phyloP scores from a whole-genome alignment of 441 rosid genomes.

The Populus tomentosa region DNA sequence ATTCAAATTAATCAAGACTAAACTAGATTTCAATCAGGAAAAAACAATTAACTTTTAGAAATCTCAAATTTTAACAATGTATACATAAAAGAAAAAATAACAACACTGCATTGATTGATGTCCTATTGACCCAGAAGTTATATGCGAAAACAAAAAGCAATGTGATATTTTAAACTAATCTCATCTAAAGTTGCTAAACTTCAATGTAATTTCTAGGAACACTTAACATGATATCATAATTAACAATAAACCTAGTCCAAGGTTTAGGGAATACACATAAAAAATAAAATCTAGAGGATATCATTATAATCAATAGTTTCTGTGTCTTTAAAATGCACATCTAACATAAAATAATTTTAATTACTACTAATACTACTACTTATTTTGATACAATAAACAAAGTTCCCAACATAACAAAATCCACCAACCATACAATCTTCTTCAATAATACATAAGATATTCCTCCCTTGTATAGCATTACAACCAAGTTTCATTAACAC shows the following conservation, averaged over 20 bases:
- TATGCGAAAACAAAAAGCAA: not conserved
- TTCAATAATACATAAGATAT: conserved; percentile 23
- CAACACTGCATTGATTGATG: too few relatives aligned
- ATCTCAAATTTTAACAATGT: too few relatives aligned
- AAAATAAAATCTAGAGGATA: conserved; percentile 34
- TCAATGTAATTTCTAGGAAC: not conserved
- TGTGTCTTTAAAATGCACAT: conserved; percentile 43
- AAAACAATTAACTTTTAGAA: too few relatives aligned
- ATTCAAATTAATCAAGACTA: too few relatives aligned
- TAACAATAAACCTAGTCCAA: not conserved
- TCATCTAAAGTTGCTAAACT: not conserved
- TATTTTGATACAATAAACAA: conserved; percentile 29
- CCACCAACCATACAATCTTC: conserved; percentile 42
- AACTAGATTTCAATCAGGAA: too few relatives aligned
- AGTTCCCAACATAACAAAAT: conserved; percentile 30
- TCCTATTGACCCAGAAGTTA: not conserved
- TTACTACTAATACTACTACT: conserved; percentile 45
- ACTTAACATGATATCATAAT: not conserved
- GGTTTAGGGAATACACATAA: not conserved
- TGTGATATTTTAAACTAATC: not conserved
- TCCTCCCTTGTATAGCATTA: conserved; percentile 33
- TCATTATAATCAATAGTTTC: conserved; percentile 76
- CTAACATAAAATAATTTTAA: conserved; percentile 21
- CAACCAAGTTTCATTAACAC: too few relatives aligned
- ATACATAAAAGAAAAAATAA: too few relatives aligned